These are phyloP conservation scores for Biscogniauxia marginata DNA, from an alignment of 2,329 filamentous ascomycete species.

Conservation along the genomic window DNA sequence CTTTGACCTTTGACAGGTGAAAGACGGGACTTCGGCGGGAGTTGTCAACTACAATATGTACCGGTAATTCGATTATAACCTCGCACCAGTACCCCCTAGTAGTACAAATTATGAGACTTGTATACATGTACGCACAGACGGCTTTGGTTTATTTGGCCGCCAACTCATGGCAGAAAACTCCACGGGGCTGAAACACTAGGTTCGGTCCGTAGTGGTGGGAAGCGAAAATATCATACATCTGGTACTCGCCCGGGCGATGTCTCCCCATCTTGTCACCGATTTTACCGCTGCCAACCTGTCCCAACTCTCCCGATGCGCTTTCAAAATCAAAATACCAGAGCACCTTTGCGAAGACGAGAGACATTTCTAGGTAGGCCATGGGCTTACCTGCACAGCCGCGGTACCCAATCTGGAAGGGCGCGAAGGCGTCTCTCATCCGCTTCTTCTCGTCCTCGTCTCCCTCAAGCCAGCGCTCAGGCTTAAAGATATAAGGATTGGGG, in stretches of 20 bases:
- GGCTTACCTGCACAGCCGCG: constrained; percentile 18
- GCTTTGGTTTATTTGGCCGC: not conserved
- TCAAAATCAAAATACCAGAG: constrained; percentile 22
- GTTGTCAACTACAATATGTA: not conserved
- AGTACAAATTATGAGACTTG: not conserved
- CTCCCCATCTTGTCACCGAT: constrained; percentile 9
- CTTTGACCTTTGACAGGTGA: too few species aligned
- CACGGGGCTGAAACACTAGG: constrained; percentile 13
- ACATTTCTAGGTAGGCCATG: constrained; percentile 19
- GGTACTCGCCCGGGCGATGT: constrained; percentile 12
- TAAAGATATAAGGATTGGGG: constrained; percentile 13
- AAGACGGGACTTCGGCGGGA: too few species aligned
- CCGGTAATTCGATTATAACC: not conserved
- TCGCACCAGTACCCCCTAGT: not conserved
- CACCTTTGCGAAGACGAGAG: constrained; percentile 13
- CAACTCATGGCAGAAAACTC: not conserved
- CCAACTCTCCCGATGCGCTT: constrained; percentile 9
- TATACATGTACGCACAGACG: not conserved
- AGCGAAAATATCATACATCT: constrained; percentile 18
- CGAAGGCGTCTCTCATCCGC: constrained; percentile 12
- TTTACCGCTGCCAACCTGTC: constrained; percentile 12
- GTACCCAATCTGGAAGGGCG: constrained; percentile 14
- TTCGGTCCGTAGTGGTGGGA: constrained; percentile 15
- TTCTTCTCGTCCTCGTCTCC: constrained; percentile 4
- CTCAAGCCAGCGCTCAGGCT: constrained; percentile 19